These are phyloP conservation scores for Arabis alpina DNA, from an alignment of 345 rosid species.

Conservation along the genomic window DNA sequence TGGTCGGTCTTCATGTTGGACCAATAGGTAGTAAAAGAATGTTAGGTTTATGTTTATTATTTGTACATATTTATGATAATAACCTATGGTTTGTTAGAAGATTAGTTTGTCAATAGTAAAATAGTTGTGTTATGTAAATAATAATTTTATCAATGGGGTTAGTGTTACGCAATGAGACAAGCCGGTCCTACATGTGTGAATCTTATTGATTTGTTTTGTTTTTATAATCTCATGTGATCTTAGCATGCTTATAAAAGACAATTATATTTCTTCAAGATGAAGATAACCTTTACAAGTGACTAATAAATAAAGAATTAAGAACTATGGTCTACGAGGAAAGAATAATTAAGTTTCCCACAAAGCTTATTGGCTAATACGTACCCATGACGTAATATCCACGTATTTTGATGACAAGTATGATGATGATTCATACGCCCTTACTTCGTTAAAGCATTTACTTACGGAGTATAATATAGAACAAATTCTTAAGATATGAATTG, in stretches of 20 bases:
- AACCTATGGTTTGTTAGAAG: constrained; percentile 39
- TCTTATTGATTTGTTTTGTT: constrained; percentile 28
- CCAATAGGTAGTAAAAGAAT: constrained; percentile 39
- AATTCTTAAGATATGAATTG: too few relatives aligned
- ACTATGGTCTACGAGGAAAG: not conserved
- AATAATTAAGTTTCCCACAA: not conserved
- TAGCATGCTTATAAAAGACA: constrained; percentile 33
- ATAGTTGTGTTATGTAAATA: constrained; percentile 31
- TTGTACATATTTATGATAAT: constrained; percentile 28
- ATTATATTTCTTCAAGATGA: constrained; percentile 27
- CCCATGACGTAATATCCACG: constrained; percentile 25
- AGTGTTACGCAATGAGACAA: constrained; percentile 34
- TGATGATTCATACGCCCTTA: not conserved
- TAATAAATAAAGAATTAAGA: not conserved
- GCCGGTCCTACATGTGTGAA: constrained; percentile 36
- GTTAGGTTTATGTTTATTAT: constrained; percentile 30
- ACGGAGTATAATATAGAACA: not conserved
- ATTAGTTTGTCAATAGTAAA: constrained; percentile 36
- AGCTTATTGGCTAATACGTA: constrained; percentile 5
- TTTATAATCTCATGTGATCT: constrained; percentile 27
- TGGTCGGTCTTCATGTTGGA: constrained; percentile 42
- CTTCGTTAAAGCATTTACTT: not conserved
- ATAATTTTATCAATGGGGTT: constrained; percentile 13
- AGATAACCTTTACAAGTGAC: constrained; percentile 32
- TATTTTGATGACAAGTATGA: constrained; percentile 15